These are phyloP conservation scores for Citrus hindsii DNA, from an alignment of 345 rosid genomes.

Conservation along the genomic window DNA sequence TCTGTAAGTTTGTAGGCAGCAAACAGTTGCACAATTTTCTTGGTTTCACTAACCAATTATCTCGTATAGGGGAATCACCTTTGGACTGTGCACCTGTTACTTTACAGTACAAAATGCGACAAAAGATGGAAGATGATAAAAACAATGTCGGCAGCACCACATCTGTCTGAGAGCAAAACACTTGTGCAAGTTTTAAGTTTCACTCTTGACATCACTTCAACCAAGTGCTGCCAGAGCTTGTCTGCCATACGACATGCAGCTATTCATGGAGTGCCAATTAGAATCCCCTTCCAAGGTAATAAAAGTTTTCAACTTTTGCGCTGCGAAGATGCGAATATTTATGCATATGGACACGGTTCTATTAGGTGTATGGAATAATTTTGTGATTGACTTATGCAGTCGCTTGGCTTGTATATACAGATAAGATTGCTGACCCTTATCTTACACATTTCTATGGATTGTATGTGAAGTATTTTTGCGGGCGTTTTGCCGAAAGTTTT, in stretches of 20 bases:
- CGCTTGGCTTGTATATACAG: neutral
- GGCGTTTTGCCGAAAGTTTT: constrained; percentile 14
- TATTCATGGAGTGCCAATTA: constrained; percentile 3
- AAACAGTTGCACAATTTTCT: neutral
- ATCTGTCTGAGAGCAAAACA: neutral
- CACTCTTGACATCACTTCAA: neutral
- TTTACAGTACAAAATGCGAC: constrained; percentile 76
- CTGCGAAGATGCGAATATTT: neutral
- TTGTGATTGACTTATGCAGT: neutral
- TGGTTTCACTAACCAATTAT: neutral
- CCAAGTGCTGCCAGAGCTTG: constrained; percentile 8
- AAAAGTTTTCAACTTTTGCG: neutral
- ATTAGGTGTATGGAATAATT: neutral
- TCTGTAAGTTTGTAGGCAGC: neutral
- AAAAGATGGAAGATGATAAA: constrained; percentile 47
- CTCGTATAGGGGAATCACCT: constrained; percentile 72
- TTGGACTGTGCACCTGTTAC: constrained; percentile 90
- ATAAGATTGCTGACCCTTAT: constrained; percentile 6
- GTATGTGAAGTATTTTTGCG: neutral
- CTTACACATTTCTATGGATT: neutral
- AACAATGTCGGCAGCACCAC: neutral
- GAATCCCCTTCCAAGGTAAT: constrained; percentile 5
- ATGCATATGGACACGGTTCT: neutral
- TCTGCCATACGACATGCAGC: constrained; percentile 1
- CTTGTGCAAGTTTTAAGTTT: constrained; percentile 12